phyloP scores from a whole-genome alignment of 2,329 filamentous ascomycete species.

The Metarhizium album region DNA sequence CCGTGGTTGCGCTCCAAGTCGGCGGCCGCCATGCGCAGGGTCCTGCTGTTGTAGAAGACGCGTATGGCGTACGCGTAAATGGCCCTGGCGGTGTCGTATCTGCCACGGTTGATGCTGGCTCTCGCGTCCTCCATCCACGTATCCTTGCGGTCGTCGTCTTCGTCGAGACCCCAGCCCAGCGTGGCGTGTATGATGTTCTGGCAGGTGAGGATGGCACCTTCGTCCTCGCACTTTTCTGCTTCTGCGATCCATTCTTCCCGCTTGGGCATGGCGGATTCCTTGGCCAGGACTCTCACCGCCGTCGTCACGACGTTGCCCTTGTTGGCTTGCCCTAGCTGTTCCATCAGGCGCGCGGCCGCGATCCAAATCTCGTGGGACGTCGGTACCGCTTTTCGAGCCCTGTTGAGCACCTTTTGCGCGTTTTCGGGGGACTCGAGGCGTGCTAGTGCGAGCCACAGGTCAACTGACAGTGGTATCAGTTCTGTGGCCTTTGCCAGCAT shows the following conservation, averaged over 20 bases:
- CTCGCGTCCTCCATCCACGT: slow-evolving; percentile 94
- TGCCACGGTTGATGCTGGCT: slow-evolving; percentile 66
- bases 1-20: slow-evolving; percentile 89
- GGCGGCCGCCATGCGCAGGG: slow-evolving; percentile 80
- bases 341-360: slow-evolving; percentile 80
- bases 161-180: slow-evolving; percentile 83
- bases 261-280: slow-evolving; percentile 92
- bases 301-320: slow-evolving; percentile 92
- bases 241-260: slow-evolving; percentile 95
- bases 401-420: slow-evolving; percentile 90
- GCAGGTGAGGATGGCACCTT: slow-evolving; percentile 79
- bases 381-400: slow-evolving; percentile 84
- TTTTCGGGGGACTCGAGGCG: slow-evolving; percentile 83
- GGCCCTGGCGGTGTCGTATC: slow-evolving; percentile 81
- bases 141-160: slow-evolving; percentile 92
- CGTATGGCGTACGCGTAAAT: slow-evolving; percentile 88
- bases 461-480: slow-evolving; percentile 84
- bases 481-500: slow-evolving; percentile 92
- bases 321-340: slow-evolving; percentile 67
- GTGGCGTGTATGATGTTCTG: slow-evolving; percentile 86
- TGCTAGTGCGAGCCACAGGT: slow-evolving; percentile 89
- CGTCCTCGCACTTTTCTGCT: slow-evolving; percentile 88
- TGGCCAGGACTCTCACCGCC: slow-evolving; percentile 76
- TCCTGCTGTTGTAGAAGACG: slow-evolving; percentile 79
- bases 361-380: slow-evolving; percentile 96